Evolutionary conservation across 331 rosid genomes (phyloP), one percentile per base, ranked within the genome.

Genomic region (Malus hybrid): DNA sequence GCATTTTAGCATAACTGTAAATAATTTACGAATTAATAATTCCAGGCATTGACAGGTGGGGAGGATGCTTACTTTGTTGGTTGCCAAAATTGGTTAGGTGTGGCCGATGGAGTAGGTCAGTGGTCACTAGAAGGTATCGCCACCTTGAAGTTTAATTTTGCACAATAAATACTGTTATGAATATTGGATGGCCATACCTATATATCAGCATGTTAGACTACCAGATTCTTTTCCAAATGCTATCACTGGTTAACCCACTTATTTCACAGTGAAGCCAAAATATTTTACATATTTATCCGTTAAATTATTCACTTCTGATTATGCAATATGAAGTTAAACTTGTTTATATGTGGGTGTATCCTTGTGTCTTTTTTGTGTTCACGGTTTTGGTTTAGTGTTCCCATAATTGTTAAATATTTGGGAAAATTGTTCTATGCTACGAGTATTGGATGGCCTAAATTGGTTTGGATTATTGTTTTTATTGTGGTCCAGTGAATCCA

Each of bases 81-180:
- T 73, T 66, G 22, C 79, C 74, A 74, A 76, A 89, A 76, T 82
- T 92, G 93, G 93, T 79, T 90, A 71, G 93, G 90, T 44, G 90
- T 91, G 80, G 96, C 93, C 71, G 97, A 91, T 77, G 97, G 97
- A 79, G 85, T 85, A 69, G 84, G 88, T 74, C 93, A 81, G 14
- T 89, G 97, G 97, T 87, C 96, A 28, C 77, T 85, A 67, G 90
- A 89, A 89, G 96, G 96, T 91, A 85, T 68, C 42, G 9, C 50
- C 61, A 74, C 71, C 67, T 52, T 55, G 29, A 19, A 55, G 73
- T 79, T 67, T 69, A 44, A 44, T 44, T 44, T 44, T 44, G 15
- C 50, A 11, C 50, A 0, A 44, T 10, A 44, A 44, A 44, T 44
- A 44, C 14, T 44, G 50, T 44, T 44, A 44, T 15, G 50, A 44